Percentiles rank a stretch among this genome's conserved stretches.
Evolutionary conservation across 805 yeast species (phyloP).

Genomic region (Cyberlindnera euphorbiiphila): DNA sequence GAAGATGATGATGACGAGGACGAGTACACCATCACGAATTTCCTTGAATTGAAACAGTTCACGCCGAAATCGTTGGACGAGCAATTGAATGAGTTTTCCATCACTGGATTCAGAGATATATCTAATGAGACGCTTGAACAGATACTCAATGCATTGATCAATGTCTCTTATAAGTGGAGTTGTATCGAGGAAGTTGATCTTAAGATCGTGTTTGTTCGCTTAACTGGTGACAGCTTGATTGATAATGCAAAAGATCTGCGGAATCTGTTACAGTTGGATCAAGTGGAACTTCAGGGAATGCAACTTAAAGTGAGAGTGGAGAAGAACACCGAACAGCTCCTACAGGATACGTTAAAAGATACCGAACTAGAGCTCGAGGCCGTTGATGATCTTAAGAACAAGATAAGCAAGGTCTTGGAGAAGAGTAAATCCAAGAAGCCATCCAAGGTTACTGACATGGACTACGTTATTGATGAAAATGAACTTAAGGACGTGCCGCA

Average conservation of each 20-base stretch:
- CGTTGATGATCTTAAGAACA: background rate
- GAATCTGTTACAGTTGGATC: conserved; percentile 4
- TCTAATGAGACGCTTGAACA: conserved; percentile 32
- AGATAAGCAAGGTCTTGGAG: conserved; percentile 3
- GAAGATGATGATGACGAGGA: conserved; percentile 3
- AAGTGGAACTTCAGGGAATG: conserved; percentile 1
- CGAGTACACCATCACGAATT: conserved; percentile 11
- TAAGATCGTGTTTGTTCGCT: conserved; percentile 33
- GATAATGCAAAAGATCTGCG: conserved; percentile 1
- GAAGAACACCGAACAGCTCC: conserved; percentile 11
- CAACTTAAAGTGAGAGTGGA: conserved; percentile 8
- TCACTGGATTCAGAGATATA: conserved; percentile 35
- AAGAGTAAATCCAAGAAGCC: conserved; percentile 3
- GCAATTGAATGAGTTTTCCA: conserved; percentile 34
- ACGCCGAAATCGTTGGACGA: conserved; percentile 27
- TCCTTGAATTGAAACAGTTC: conserved; percentile 29
- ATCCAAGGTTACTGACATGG: conserved; percentile 11
- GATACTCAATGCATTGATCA: conserved; percentile 26
- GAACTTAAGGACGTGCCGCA: conserved; percentile 57
- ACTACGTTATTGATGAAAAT: conserved; percentile 51
- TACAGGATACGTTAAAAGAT: conserved; percentile 14
- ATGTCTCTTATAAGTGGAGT: conserved; percentile 33
- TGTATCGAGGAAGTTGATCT: conserved; percentile 33
- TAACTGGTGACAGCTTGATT: conserved; percentile 11
- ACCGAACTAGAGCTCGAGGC: background rate